phyloP scores from a whole-genome alignment of 2,329 filamentous ascomycete species.

The Calonectria crousiana region DNA sequence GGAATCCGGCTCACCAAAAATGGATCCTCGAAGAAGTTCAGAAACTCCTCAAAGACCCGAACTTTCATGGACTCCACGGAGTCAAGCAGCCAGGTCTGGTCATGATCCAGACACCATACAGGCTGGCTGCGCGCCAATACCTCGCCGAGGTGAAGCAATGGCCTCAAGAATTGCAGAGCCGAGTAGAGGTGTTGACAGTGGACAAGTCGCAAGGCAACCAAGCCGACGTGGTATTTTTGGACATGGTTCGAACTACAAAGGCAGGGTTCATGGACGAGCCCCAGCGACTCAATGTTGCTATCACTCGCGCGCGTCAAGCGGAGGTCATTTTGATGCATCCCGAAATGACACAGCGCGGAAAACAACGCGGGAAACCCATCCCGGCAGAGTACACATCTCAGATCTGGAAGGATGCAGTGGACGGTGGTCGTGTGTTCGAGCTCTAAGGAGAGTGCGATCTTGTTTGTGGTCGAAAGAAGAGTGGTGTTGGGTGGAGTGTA shows the following conservation, averaged over 20 bases:
- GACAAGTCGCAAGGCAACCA: slow-evolving; percentile 62
- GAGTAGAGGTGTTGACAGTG: slow-evolving; percentile 57
- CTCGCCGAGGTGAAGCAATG: slow-evolving; percentile 42
- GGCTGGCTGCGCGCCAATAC: slow-evolving; percentile 53
- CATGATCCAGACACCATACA: slow-evolving; percentile 60
- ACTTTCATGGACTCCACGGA: slow-evolving; percentile 48
- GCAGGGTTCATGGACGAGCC: slow-evolving; percentile 58
- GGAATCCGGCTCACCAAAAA: slow-evolving; percentile 53
- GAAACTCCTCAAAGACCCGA: slow-evolving; percentile 46
- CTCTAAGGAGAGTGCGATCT: slow-evolving; percentile 14
- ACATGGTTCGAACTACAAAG: slow-evolving; percentile 56
- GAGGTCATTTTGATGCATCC: slow-evolving; percentile 61
- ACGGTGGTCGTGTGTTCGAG: slow-evolving; percentile 37
- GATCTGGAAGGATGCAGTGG: slow-evolving; percentile 48
- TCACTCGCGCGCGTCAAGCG: slow-evolving; percentile 58
- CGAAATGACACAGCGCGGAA: slow-evolving; percentile 45
- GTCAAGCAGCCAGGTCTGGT: slow-evolving; percentile 48
- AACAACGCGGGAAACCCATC: slow-evolving; percentile 17
- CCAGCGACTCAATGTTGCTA: slow-evolving; percentile 59
- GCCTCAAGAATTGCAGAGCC: slow-evolving; percentile 41
- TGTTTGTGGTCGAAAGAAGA: not conserved
- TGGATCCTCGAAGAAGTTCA: slow-evolving; percentile 52
- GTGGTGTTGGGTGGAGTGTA: not conserved
- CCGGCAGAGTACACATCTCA: slow-evolving; percentile 43
- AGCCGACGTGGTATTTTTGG: slow-evolving; percentile 61